Conservation (phyloP, 352 stramenopile species). For the Globisporangium uncinulatum region DNA sequence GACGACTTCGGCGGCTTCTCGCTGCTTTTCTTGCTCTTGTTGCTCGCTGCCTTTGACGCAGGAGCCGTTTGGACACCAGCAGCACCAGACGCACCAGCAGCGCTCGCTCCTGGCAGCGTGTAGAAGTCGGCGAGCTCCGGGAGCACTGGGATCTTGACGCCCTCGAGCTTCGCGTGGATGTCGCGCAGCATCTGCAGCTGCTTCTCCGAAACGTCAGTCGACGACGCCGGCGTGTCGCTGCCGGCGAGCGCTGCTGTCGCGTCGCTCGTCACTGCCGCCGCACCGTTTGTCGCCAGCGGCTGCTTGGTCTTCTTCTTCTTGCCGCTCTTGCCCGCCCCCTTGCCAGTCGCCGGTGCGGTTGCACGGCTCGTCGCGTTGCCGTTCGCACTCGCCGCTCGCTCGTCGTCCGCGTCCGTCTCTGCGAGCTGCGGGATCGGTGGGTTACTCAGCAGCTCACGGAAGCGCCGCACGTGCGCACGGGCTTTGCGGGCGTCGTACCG, state of each 20-base stretch:
- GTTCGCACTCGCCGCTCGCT: background rate
- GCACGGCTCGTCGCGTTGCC: background rate
- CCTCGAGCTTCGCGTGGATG: conserved; percentile 80
- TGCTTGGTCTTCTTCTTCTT: conserved; percentile 19
- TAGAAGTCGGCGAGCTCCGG: conserved; percentile 71
- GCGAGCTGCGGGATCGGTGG: conserved; percentile 66
- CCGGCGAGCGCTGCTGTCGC: conserved; percentile 5
- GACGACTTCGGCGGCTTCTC: conserved; percentile 24
- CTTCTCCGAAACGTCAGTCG: conserved; percentile 71
- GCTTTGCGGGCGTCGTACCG: conserved; percentile 86
- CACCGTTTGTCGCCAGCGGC: conserved; percentile 4
- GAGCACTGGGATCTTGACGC: conserved; percentile 60
- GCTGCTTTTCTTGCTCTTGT: conserved; percentile 23
- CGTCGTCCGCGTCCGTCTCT: conserved; percentile 5
- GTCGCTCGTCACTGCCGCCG: conserved; percentile 2
- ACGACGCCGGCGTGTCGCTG: conserved; percentile 40
- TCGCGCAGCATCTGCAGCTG: conserved; percentile 73
- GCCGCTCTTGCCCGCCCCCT: conserved; percentile 15
- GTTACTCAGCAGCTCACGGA: conserved; percentile 79
- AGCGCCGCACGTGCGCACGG: conserved; percentile 72
- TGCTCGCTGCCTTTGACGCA: conserved; percentile 4
- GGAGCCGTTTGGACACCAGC: conserved; percentile 11
- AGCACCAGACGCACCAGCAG: conserved; percentile 3
- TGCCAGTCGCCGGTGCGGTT: background rate
- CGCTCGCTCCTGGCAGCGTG: conserved; percentile 26